phyloP scores from a whole-genome alignment of 768 basidiomycete species.

The Kwoniella mangroviensis region DNA sequence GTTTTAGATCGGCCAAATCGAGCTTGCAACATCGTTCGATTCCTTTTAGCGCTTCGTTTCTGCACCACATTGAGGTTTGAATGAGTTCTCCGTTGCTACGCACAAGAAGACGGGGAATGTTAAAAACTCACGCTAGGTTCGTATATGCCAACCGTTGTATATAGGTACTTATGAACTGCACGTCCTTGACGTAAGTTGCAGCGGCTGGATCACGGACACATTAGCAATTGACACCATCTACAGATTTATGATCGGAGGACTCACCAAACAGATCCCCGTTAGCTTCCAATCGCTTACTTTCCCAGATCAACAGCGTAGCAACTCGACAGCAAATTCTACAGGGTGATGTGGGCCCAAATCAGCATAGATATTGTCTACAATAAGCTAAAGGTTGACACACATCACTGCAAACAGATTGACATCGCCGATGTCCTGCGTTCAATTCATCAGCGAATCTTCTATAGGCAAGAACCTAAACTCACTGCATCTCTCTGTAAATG shows the following conservation, averaged over 20 bases:
- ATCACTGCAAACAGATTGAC: conserved; percentile 26
- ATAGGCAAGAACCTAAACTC: neutral
- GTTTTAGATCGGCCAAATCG: neutral
- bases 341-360: neutral
- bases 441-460: neutral
- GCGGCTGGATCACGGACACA: conserved; percentile 10
- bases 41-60: conserved; percentile 1
- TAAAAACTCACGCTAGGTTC: conserved; percentile 16
- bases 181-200: conserved; percentile 17
- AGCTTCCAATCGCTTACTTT: conserved; percentile 21
- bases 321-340: conserved; percentile 24
- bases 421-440: conserved; percentile 24
- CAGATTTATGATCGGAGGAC: neutral
- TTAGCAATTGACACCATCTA: neutral
- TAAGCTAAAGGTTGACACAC: conserved; percentile 6
- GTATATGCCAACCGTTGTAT: conserved; percentile 7
- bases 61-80: neutral
- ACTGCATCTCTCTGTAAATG: conserved; percentile 22
- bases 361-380: neutral
- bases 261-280: conserved; percentile 16
- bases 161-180: conserved; percentile 12
- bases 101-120: too few relatives aligned
- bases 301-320: conserved; percentile 19
- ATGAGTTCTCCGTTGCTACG: too few relatives aligned
- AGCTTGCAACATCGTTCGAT: conserved; percentile 9